Evolutionary conservation across 23 red algal genomes (phyloP), one percentile per base, ranked within the genome.

Genomic region (Gracilaria gracilis): DNA sequence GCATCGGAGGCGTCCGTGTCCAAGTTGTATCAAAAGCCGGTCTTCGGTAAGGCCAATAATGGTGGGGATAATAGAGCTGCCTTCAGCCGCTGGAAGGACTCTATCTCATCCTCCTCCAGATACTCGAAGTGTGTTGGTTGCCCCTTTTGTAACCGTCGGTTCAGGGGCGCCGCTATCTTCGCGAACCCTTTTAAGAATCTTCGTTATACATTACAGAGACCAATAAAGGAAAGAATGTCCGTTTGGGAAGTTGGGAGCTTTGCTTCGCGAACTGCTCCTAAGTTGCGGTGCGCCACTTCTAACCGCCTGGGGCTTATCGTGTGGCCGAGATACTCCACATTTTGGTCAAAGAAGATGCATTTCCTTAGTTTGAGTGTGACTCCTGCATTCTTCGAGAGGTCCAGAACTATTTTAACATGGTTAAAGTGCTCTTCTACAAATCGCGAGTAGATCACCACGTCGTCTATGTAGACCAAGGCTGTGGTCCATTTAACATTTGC

Each of bases 191-290:
- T 76, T 19, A 89, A 39, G 23, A 89, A 89, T 6, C 85, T 20
- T 9, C 85, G 85, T 23, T 90, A 81, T 4, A 90, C 33, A 32
- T 77, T 79, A 66, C 69, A 77, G 0, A 90, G 8, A 42, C 74
- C 73, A 27, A 81, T 71, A 65, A 90, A 90, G 42, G 20, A 59
- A 0, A 73, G 50, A 14, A 90, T 39, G 23, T 81, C 4, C 33
- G 34, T 90, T 20, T 61, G 50, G 24, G 72, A 80, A 11, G 8
- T 61, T 4, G 74, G 87, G 24, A 65, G 0, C 44, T 91, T 79
- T 9, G 62, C 51, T 67, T 65, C 27, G 0, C 27, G 34, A 0
- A 81, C 58, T 15, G 70, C 37, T 32, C 27, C 25, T 12, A 69
- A 8, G 35, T 31, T 38, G 12, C 32, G 28, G n/a, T 47, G 3